phyloP scores from a whole-genome alignment of 2,329 filamentous ascomycete genomes.

The Septoria petroselini region DNA sequence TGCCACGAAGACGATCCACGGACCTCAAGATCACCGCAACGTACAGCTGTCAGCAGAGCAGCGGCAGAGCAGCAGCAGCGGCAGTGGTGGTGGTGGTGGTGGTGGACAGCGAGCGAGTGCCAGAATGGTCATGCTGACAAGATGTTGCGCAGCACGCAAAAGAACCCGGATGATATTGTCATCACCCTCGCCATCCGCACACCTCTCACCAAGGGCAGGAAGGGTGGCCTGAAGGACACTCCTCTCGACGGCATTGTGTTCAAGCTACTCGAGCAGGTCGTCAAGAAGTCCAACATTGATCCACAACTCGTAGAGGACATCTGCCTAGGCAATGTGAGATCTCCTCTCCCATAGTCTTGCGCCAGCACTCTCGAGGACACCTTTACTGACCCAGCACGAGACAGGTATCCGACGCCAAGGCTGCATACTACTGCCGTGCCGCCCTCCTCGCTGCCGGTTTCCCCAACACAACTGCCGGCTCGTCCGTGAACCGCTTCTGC shows the following conservation, averaged over 20 bases:
- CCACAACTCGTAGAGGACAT: slow-evolving; percentile 61
- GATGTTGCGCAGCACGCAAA: slow-evolving; percentile 20
- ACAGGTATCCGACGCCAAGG: slow-evolving; percentile 77
- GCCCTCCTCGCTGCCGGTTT: slow-evolving; percentile 88
- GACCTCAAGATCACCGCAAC: too few species aligned
- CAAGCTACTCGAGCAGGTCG: slow-evolving; percentile 67
- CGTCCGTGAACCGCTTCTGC: slow-evolving; percentile 91
- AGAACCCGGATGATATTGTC: slow-evolving; percentile 94
- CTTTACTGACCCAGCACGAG: neutral
- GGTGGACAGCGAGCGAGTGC: neutral
- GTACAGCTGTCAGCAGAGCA: neutral
- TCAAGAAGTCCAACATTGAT: slow-evolving; percentile 38
- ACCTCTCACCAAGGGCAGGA: slow-evolving; percentile 80
- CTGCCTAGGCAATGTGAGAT: slow-evolving; percentile 77
- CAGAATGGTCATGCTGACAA: slow-evolving; percentile 9
- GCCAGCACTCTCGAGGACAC: slow-evolving; percentile 59
- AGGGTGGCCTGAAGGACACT: slow-evolving; percentile 96
- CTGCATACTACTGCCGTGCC: slow-evolving; percentile 86
- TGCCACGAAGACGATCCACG: slow-evolving; percentile 55
- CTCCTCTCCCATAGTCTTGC: neutral
- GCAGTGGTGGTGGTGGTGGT: too few species aligned
- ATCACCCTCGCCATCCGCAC: slow-evolving; percentile 92
- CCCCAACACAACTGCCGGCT: slow-evolving; percentile 81
- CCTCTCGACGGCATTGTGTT: slow-evolving; percentile 83
- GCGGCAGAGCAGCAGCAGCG: too few species aligned